Conservation (phyloP, 257 asterid genomes). For the Eustoma russellianum region DNA sequence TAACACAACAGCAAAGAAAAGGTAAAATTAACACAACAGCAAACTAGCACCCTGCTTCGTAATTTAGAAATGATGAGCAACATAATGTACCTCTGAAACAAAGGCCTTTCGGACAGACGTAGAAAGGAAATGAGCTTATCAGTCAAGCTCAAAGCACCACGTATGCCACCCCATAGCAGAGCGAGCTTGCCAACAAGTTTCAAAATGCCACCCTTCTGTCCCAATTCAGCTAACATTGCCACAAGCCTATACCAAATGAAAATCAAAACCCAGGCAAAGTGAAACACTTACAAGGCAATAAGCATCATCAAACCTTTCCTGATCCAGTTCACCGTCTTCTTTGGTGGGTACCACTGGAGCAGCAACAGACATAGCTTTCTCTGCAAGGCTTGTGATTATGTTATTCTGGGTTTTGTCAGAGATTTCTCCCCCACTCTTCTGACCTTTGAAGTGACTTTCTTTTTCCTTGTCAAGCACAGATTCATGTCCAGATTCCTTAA, state of each 20-base stretch:
- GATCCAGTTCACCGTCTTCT: slow-evolving; percentile 87
- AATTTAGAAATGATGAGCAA: not conserved
- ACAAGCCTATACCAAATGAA: slow-evolving; percentile 54
- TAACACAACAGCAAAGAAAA: not conserved
- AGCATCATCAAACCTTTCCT: slow-evolving; percentile 54
- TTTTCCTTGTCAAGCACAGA: slow-evolving; percentile 32
- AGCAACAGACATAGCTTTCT: slow-evolving; percentile 97
- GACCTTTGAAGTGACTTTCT: slow-evolving; percentile 19
- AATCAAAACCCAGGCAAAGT: slow-evolving; percentile 18
- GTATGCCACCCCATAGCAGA: slow-evolving; percentile 95
- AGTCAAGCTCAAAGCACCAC: slow-evolving; percentile 91
- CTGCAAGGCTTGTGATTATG: slow-evolving; percentile 75
- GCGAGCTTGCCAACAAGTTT: slow-evolving; percentile 75
- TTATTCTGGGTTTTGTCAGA: slow-evolving; percentile 37
- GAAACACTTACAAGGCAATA: not conserved
- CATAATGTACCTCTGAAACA: slow-evolving; percentile 57
- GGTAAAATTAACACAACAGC: too few relatives aligned
- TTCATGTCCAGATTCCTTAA: slow-evolving; percentile 39
- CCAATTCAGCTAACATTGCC: slow-evolving; percentile 75
- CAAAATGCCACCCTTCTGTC: slow-evolving; percentile 85
- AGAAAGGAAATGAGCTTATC: slow-evolving; percentile 80
- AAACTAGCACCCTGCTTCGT: too few relatives aligned
- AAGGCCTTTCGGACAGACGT: slow-evolving; percentile 74
- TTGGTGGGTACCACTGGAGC: slow-evolving; percentile 84
- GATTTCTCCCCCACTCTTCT: slow-evolving; percentile 26